Conservation (phyloP, 805 yeast genomes). For the Scheffersomyces lignosus region DNA sequence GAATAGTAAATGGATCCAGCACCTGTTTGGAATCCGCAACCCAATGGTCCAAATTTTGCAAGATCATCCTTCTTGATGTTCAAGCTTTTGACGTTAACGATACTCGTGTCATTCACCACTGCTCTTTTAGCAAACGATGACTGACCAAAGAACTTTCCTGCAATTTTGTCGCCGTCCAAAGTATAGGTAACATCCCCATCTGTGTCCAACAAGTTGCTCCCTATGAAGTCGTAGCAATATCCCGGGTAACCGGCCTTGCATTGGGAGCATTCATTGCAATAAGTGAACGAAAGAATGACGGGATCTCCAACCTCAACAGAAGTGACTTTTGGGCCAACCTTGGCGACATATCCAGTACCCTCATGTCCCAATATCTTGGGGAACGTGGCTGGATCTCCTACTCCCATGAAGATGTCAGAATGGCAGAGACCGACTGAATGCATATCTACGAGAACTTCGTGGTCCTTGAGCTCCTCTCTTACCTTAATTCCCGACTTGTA, state of each 20-base stretch:
- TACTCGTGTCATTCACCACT: constrained; percentile 4
- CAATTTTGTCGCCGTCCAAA: constrained; percentile 1
- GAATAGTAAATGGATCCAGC: constrained; percentile 7
- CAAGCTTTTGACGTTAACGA: constrained; percentile 1
- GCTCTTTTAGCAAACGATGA: constrained; percentile 8
- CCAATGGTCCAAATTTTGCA: constrained; percentile 6
- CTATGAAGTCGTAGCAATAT: constrained; percentile 2
- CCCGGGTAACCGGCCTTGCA: constrained; percentile 4
- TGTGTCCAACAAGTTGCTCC: not conserved
- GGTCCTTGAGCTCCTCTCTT: constrained; percentile 5
- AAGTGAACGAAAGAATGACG: constrained; percentile 7
- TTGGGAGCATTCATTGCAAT: constrained; percentile 3
- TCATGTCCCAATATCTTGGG: constrained; percentile 8
- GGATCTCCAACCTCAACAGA: constrained; percentile 6
- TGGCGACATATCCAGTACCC: constrained; percentile 5
- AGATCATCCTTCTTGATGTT: not conserved
- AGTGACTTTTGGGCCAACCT: constrained; percentile 4
- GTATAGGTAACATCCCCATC: not conserved
- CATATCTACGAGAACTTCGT: constrained; percentile 9
- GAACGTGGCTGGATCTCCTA: not conserved
- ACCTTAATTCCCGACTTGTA: constrained; percentile 4
- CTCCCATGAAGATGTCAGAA: constrained; percentile 3
- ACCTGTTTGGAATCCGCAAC: constrained; percentile 10
- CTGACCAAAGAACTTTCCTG: constrained; percentile 11
- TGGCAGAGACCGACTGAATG: constrained; percentile 8